Percentiles rank a stretch among this genome's conserved stretches.
Evolutionary conservation across 1,139 yeast genomes (phyloP).

Genomic region (Suhomyces bokatorum): DNA sequence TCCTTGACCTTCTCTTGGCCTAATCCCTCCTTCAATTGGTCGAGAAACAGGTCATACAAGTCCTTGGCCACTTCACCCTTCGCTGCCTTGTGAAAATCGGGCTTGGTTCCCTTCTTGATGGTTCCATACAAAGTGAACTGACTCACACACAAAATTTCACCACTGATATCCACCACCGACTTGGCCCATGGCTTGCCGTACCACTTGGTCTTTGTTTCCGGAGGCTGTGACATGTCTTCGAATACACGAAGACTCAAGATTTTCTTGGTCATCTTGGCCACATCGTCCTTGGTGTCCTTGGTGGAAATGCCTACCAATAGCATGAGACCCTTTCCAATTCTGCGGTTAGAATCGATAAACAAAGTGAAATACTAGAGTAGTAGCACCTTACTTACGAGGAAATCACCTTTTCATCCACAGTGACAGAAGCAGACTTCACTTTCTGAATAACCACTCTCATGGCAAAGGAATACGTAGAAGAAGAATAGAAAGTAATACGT

Average conservation of each 20-base stretch:
- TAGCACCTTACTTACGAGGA: conserved; percentile 55
- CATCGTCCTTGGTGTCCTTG: conserved; percentile 74
- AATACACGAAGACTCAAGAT: conserved; percentile 66
- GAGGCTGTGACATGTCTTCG: conserved; percentile 50
- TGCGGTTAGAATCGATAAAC: conserved; percentile 18
- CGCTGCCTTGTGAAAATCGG: conserved; percentile 90
- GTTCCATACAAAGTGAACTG: conserved; percentile 88
- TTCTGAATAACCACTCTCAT: conserved; percentile 90
- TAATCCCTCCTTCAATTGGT: conserved; percentile 47
- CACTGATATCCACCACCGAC: conserved; percentile 41
- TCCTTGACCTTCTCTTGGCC: conserved; percentile 72
- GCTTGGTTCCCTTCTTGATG: conserved; percentile 86
- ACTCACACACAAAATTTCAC: conserved; percentile 63
- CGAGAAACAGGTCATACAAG: conserved; percentile 64
- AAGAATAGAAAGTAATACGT: neutral
- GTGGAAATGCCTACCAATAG: conserved; percentile 81
- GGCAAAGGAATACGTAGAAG: neutral
- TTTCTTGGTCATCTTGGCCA: conserved; percentile 66
- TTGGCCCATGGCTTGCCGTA: conserved; percentile 63
- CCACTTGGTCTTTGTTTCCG: conserved; percentile 44
- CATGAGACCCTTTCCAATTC: conserved; percentile 74
- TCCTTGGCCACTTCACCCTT: conserved; percentile 72
- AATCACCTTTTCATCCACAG: conserved; percentile 67
- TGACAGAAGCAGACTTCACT: conserved; percentile 83
- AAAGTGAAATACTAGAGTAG: neutral